Base-by-base conservation (phyloP, 2,329 filamentous ascomycete genomes). In the Didymella sp. region DNA sequence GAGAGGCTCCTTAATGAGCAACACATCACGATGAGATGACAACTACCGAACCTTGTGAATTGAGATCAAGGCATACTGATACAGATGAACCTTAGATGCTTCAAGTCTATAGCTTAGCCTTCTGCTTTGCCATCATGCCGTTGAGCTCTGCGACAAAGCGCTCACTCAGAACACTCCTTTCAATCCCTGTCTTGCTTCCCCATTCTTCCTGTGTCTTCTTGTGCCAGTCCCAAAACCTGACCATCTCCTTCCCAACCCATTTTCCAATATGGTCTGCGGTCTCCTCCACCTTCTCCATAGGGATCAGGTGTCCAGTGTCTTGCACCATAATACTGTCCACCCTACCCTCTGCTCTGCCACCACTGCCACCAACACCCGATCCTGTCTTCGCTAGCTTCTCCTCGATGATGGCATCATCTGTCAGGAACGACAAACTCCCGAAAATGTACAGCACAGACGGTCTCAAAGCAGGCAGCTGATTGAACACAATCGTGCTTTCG, bases 231-330 rank as follows among this genome's bases (percentile, higher is more conserved):
- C 72, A 61, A 67, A 76, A 82, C 52, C 77, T 63, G 33, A 57
- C 64, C 68, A 76, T 68, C 54, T 75, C 71, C 61, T 70, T 72
- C 15, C 66, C 64, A 15, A 79, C 58, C 79, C 80, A 82, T 15
- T 63, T 68, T 13, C 66, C 69, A 35, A 68, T 56, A 58, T 75
- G 72, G n/a, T 84, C 79, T 1, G 91, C 93, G 60, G 88, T 89
- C 67, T 85, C 80, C 2, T 69, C 78, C 0, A 90, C 89, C 35
- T 85, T 84, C 76, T 96, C 92, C 85, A 96, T 90, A 0, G 93
- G 89, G 25, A 97, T 85, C 38, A 97, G 76, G 75, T 98, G 94
- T 0, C 93, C 92, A 6, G 83, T 81, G 0, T 83, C 83, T 25
- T 88, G 77, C 7, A 95, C 76, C 15, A 86, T 79, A 5, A 90